A percentile compares a stretch with the other conserved stretches of the same genome.
These are phyloP conservation scores for Zopfia rhizophila DNA, from an alignment of 2,329 filamentous ascomycete species.

Conservation along the genomic window DNA sequence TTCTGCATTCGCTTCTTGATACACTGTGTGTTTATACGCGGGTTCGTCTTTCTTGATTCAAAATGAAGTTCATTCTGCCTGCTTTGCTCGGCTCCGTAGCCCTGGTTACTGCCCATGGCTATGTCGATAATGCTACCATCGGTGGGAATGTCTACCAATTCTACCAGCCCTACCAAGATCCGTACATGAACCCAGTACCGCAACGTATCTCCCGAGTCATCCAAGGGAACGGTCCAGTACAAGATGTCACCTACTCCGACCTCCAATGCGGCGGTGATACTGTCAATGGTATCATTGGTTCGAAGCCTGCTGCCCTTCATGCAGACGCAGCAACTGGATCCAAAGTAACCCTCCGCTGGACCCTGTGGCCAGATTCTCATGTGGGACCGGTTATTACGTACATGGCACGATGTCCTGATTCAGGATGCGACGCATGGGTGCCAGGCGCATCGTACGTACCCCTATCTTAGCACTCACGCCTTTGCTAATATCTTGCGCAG, in stretches of 20 bases:
- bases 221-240: slow-evolving; percentile 68
- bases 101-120: slow-evolving; percentile 46
- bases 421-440: slow-evolving; percentile 61
- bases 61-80: slow-evolving; percentile 46
- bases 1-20: slow-evolving; percentile 1
- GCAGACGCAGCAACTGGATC: slow-evolving; percentile 65
- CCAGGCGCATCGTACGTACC: slow-evolving; percentile 56
- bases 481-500: slow-evolving; percentile 29
- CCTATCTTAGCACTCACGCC: neutral
- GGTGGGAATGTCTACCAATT: slow-evolving; percentile 43
- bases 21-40: slow-evolving; percentile 1
- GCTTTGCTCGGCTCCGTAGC: slow-evolving; percentile 37
- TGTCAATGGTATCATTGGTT: slow-evolving; percentile 60
- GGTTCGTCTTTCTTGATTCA: slow-evolving; percentile 19
- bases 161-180: slow-evolving; percentile 49
- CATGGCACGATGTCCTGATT: slow-evolving; percentile 67
- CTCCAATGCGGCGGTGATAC: slow-evolving; percentile 67
- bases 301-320: slow-evolving; percentile 64
- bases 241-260: slow-evolving; percentile 64
- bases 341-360: slow-evolving; percentile 66
- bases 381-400: slow-evolving; percentile 68
- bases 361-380: slow-evolving; percentile 60
- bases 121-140: slow-evolving; percentile 49
- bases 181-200: slow-evolving; percentile 49
- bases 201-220: slow-evolving; percentile 67